phyloP scores from a whole-genome alignment of 768 basidiomycete genomes.

The Exidia glandulosa region DNA sequence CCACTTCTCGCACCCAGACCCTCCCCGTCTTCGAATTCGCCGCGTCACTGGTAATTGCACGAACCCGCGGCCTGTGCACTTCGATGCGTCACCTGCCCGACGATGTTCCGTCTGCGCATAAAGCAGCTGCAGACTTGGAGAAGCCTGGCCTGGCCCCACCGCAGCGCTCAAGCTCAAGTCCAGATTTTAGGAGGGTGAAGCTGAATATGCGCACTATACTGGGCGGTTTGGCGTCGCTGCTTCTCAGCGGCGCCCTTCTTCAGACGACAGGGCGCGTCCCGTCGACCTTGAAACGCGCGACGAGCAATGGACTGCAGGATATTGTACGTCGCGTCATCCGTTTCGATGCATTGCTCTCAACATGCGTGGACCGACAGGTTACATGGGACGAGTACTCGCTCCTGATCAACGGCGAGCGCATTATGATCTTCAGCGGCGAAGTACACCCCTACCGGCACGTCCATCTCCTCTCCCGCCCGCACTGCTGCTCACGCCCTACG shows the following conservation, averaged over 20 bases:
- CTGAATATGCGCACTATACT: background rate
- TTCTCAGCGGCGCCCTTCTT: background rate
- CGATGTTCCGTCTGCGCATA: too few species aligned
- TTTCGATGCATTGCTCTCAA: background rate
- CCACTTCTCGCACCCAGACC: too few species aligned
- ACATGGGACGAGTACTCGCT: conserved; percentile 50
- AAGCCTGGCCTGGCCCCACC: too few species aligned
- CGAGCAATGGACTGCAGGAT: background rate
- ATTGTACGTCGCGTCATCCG: background rate
- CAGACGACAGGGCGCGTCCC: background rate
- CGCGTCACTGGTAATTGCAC: background rate
- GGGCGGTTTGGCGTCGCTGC: background rate
- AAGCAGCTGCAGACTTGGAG: too few species aligned
- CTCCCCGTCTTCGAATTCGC: background rate
- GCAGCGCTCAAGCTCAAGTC: too few species aligned
- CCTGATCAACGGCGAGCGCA: conserved; percentile 43
- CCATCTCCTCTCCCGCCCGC: conserved; percentile 29
- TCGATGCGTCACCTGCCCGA: too few species aligned
- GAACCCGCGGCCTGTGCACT: too few species aligned
- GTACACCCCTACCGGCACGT: conserved; percentile 50
- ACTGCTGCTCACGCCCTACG: conserved; percentile 26
- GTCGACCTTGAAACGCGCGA: background rate
- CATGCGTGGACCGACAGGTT: conserved; percentile 15
- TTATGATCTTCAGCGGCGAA: conserved; percentile 54
- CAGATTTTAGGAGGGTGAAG: background rate